Base-by-base conservation (phyloP, 441 rosid species). In the Adansonia gregorii region DNA sequence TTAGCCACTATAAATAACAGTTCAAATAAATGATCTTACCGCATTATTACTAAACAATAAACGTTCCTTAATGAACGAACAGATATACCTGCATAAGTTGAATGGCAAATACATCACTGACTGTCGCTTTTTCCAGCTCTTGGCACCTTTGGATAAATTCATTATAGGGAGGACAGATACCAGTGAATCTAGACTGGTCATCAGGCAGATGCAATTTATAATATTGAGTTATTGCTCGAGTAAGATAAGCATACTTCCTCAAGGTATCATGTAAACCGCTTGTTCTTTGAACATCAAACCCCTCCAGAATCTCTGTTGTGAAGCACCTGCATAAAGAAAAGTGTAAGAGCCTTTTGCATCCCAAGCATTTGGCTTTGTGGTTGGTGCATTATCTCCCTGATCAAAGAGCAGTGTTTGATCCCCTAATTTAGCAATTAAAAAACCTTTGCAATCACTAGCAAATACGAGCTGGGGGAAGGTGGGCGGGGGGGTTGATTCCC, bases 241-340 rank as follows among this genome's bases (percentile, higher is more conserved):
- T 95, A 49, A 95, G 92, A 83, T 84, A 74, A 12, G 89, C 93
- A 67, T 95, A 95, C 79, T 89, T 95, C 88, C 90, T 89, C 73
- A 95, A 72, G 31, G 99, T 92, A 81, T 88, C 95, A 59, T 85
- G 92, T 81, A 95, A 85, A 78, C 92, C 86, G 41, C 81, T 82
- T 56, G 93, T 91, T 88, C 99, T 93, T 82, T 88, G 87, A 75
- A 93, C 93, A 77, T 93, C 93, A 86, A 95, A 93, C 76, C 97
- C 98, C 80, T 93, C 98, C 81, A 93, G 87, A 79, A 95, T 93
- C 88, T 95, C 99, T 9, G 95, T 95, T 8, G 97, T 95, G 83
- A 95, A 89, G 82, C 99, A 95, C 68, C 99, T 93, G 91, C 80
- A 86, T 19, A 46, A 67, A 41, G n/a, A 46, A 64, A 72, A 52